These are phyloP conservation scores for Akanthomyces lecanii DNA, from an alignment of 2,329 filamentous ascomycete species.

Conservation along the genomic window DNA sequence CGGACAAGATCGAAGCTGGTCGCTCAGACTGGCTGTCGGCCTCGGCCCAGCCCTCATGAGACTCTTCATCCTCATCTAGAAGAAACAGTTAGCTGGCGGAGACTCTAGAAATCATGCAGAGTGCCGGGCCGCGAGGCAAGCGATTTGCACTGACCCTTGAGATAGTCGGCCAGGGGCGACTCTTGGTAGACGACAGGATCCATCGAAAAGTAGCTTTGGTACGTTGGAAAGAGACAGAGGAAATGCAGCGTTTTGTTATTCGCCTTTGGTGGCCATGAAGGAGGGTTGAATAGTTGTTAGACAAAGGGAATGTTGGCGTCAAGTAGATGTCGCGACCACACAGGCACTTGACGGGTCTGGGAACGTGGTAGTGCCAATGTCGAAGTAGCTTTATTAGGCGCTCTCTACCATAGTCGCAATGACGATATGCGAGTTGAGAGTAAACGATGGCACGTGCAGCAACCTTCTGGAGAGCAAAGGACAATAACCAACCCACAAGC, in stretches of 20 bases:
- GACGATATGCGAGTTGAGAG: neutral
- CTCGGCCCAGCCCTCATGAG: conserved; percentile 44
- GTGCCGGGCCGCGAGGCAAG: neutral
- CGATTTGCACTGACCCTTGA: conserved; percentile 63
- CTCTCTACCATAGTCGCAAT: conserved; percentile 9
- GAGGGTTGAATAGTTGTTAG: neutral
- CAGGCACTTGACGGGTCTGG: conserved; percentile 6
- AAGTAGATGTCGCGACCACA: neutral
- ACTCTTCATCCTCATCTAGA: conserved; percentile 44
- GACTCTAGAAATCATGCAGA: neutral
- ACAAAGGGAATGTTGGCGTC: conserved; percentile 10
- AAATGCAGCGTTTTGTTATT: neutral
- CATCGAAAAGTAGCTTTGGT: conserved; percentile 47
- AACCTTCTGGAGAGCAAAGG: neutral
- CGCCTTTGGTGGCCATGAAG: neutral
- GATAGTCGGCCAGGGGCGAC: conserved; percentile 82
- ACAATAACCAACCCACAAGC: neutral
- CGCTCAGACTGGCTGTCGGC: conserved; percentile 34
- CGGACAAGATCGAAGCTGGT: conserved; percentile 31
- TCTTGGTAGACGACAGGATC: conserved; percentile 84
- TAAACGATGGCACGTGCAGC: conserved; percentile 1
- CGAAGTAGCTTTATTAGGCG: neutral
- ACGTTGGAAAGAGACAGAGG: neutral
- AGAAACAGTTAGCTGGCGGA: conserved; percentile 16
- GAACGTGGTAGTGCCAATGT: conserved; percentile 4